Base-by-base conservation (phyloP, 1,284 basidiomycete species). In the Anthracocystis setariae region DNA sequence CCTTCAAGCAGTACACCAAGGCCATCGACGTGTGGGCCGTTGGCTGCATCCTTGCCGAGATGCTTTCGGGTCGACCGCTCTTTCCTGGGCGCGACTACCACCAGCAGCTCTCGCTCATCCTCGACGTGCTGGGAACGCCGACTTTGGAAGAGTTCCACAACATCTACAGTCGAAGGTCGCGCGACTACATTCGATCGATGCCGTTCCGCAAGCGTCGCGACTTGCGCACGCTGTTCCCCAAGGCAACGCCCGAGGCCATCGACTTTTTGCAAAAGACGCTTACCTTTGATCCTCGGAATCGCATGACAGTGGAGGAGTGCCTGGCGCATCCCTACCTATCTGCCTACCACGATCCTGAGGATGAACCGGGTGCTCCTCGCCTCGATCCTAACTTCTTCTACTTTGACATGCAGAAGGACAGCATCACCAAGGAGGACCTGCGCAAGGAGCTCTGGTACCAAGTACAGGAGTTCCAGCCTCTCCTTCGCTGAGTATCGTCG, bases 211-310 rank as follows among this genome's bases (percentile, higher is more conserved):
- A 92, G 85, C 91, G 91, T 81, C 90, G 88, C 77, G 89, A 90
- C 57, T 91, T 96, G 73, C 82, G 85, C 39, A 83, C 87, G 45
- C 86, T 95, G 63, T 93, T 93, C 81, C 90, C 91, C 0, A 89
- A 88, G 52, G 92, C 92, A 13, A 93, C 69, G 13, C 61, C 71
- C 3, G 65, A 67, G 18, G 76, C 76, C 25, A 49, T 95, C 51
- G 94, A 98, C 84, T 96, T 98, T 84, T 85, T 98, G 73, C 88
- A 90, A n/a, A 90, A 90, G 85, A 92, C 92, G 10, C 85, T 97
- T 84, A 92, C 92, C 65, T 83, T 90, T 86, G 24, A 68, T 38
- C 80, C 81, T 1, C 60, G 66, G 27, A 74, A 76, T 44, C 70
- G 81, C 4, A 56, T 81, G 55, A 76, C 80, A 9, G 81, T 81